Evolutionary conservation across 306 rosid species (phyloP), one percentile per base, ranked within the genome.

Genomic region (Inga oerstediana): DNA sequence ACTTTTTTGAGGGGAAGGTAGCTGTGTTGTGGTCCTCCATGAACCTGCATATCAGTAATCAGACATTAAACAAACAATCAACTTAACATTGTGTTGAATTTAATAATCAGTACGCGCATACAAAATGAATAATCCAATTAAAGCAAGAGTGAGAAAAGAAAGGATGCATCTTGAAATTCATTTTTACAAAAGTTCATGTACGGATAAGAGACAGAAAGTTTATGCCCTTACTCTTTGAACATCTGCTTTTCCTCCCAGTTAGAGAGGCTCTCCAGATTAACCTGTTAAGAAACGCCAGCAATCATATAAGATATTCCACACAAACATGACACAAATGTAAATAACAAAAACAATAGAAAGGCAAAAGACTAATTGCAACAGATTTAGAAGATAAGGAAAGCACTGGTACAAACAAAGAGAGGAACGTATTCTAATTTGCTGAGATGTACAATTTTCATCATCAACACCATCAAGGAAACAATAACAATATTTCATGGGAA

Each of bases 11-110:
- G 84, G 98, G 94, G 84, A 96, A 96, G 6, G 99, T 96, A 72
- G 98, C 97, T 37, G 98, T 96, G 87, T 96, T 94, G 86, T 94
- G 99, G 84, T 96, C 99, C 88, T 96, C 99, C 98, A 96, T 96
- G 84, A 96, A 96, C 84, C 99, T 96, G 92, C 75, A 84, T 59
- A 85, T 30, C 72, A 85, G 39, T 37, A 77, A 70, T 20, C 19
- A 39, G 49, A 71, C 65, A 48, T 32, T 74, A 77, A 68, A 32
- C 16, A 61, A 80, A 34, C 22, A 74, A 66, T 59, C 65, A 78
- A 27, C 22, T 24, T 20, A 59, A 24, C 65, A 69, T 44, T 43
- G 56, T 6, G 82, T 56, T 16, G 41, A 54, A 79, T 62, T 84
- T 48, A 72, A 15, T 30, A 10, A 71, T 44, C 44, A 78, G 76